Conservation (phyloP, 306 rosid genomes). For the Neltuma alba region DNA sequence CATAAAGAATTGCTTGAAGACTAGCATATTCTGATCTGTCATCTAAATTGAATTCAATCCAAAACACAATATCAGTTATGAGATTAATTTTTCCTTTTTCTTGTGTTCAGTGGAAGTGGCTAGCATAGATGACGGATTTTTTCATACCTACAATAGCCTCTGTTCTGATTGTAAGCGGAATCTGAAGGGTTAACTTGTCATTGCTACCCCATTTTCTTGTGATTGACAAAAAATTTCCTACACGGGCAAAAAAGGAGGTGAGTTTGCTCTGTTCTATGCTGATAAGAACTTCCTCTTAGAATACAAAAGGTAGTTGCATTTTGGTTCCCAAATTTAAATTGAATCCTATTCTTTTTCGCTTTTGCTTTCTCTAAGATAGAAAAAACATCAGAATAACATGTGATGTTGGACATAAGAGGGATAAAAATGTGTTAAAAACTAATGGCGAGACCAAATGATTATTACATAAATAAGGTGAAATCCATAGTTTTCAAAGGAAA, state of each 20-base stretch:
- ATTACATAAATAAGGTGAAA: not conserved
- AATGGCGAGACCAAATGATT: not conserved
- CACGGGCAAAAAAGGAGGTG: too few species aligned
- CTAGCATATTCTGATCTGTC: too few species aligned
- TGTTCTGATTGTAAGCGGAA: slow-evolving; percentile 68
- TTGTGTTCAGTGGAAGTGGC: not conserved
- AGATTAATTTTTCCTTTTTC: not conserved
- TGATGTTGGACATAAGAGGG: not conserved
- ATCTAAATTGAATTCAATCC: slow-evolving; percentile 41
- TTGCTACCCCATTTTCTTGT: slow-evolving; percentile 56
- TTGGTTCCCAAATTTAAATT: not conserved
- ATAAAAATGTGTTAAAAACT: not conserved
- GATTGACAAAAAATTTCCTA: slow-evolving; percentile 40
- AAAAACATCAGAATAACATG: not conserved
- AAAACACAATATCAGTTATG: slow-evolving; percentile 36
- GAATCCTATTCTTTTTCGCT: not conserved
- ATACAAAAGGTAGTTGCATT: too few species aligned
- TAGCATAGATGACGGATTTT: not conserved
- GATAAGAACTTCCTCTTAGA: not conserved
- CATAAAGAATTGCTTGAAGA: not conserved
- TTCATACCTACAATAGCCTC: slow-evolving; percentile 70
- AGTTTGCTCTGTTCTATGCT: not conserved
- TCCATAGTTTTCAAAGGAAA: not conserved
- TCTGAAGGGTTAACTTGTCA: slow-evolving; percentile 65
- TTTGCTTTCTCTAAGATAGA: not conserved